Percentiles rank a stretch among this genome's conserved stretches.
Evolutionary conservation across 2,329 filamentous ascomycete genomes (phyloP).

Genomic region (Pseudonectria foliicola): DNA sequence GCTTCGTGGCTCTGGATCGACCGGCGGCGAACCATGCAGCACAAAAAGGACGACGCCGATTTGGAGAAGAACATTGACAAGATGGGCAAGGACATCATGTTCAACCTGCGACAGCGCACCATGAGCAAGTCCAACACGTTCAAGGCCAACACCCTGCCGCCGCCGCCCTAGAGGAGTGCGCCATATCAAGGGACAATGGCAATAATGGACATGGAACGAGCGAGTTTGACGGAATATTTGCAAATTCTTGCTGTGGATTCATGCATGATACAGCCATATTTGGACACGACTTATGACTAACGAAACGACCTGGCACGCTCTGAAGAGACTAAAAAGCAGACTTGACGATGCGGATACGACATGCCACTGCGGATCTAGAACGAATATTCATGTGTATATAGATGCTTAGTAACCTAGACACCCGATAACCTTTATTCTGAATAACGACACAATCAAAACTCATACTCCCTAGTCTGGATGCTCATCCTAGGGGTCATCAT

Average conservation of each 20-base stretch:
- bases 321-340: not conserved
- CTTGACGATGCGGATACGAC: slow-evolving; percentile 5
- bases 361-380: not conserved
- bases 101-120: slow-evolving; percentile 47
- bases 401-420: not conserved
- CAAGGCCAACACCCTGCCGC: slow-evolving; percentile 33
- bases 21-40: slow-evolving; percentile 39
- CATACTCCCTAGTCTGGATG: too few relatives aligned
- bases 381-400: not conserved
- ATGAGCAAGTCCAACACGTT: slow-evolving; percentile 51
- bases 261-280: not conserved
- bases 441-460: too few relatives aligned
- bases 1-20: slow-evolving; percentile 49
- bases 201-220: too few relatives aligned
- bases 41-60: slow-evolving; percentile 41
- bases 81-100: slow-evolving; percentile 53
- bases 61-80: slow-evolving; percentile 48
- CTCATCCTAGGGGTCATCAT: too few relatives aligned
- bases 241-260: not conserved
- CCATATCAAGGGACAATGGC: too few relatives aligned
- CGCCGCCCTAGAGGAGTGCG: slow-evolving; percentile 16
- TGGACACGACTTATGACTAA: slow-evolving; percentile 8
- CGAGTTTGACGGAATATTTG: too few relatives aligned
- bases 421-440: too few relatives aligned
- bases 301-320: not conserved